Base-by-base conservation (phyloP, 495 filamentous ascomycete species). In the Xylaria grammica region DNA sequence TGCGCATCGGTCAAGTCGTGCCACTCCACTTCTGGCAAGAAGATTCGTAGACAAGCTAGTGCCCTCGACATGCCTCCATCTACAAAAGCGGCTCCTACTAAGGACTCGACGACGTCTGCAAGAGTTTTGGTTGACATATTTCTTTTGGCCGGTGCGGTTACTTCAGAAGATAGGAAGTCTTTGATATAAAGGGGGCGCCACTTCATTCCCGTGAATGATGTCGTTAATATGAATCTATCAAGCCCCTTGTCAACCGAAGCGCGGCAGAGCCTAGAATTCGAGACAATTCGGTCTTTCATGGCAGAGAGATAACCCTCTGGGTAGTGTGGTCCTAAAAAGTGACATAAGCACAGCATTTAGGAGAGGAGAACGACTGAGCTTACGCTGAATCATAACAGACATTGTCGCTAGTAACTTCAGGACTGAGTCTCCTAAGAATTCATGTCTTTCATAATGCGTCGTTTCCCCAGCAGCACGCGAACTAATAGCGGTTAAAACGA, bases 391-490 rank as follows among this genome's bases (percentile, higher is more conserved):
- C 59, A 88, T 84, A 2, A 93, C 81, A 36, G 90, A 86, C 26
- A 90, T 74, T 4, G 88, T 89, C 0, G 89, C 85, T 24, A 85
- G 85, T 46, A 89, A 85, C 69, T 98, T 98, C n/a, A 99, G 82
- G 9, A 96, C 82, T 0, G 85, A 84, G 67, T 99, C 95, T 0
- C 95, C 95, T 0, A 97, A 79, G 69, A 96, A 97, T 74, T 99
- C 95, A 0, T 96, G 81, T 24, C 90, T 83, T 67, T 99, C 91
- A 71, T 99, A 99, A 64, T 97, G 84, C 0, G 79, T 85, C 3
- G 67, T 67, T 46, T 88, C 86, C 10, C 78, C 71, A 0, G 92
- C 85, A 1, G 83, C 79, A 0, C 90, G 87, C 1, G 91, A 80
- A 32, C 81, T 90, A 56, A 96, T 89, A 1, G 94, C 93, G 8